Evolutionary conservation across 1,139 yeast species (phyloP).

Genomic region (Kazachstania sp.): DNA sequence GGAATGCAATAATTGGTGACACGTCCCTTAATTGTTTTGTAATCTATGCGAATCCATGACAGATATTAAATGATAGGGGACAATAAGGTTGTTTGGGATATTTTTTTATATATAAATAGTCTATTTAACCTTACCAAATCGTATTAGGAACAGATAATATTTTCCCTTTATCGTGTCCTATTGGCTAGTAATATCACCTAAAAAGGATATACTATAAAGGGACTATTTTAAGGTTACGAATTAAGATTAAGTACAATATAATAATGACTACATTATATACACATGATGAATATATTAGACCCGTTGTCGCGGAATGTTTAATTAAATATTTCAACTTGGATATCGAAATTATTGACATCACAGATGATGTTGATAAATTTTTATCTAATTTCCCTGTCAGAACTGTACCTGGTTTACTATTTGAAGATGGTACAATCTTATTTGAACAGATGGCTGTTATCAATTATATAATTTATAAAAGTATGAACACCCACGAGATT

Average conservation of each 20-base stretch:
- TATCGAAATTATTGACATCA: conserved; percentile 42
- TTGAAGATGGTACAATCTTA: conserved; percentile 66
- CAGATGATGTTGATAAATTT: conserved; percentile 37
- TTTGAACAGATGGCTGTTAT: conserved; percentile 65
- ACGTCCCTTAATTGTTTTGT: too few relatives aligned
- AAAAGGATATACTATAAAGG: too few relatives aligned
- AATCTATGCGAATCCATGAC: too few relatives aligned
- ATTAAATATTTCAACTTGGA: conserved; percentile 65
- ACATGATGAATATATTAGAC: conserved; percentile 32
- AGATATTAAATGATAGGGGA: too few relatives aligned
- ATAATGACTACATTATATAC: not conserved
- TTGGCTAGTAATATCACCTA: too few relatives aligned
- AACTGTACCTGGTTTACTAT: conserved; percentile 64
- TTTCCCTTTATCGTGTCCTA: too few relatives aligned
- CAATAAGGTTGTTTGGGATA: too few relatives aligned
- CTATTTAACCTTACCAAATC: too few relatives aligned
- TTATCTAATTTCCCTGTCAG: conserved; percentile 52
- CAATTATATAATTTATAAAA: conserved; percentile 30
- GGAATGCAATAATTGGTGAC: too few relatives aligned
- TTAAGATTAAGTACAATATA: not conserved
- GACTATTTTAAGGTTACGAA: too few relatives aligned
- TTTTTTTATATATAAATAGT: too few relatives aligned
- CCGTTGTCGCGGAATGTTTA: conserved; percentile 47
- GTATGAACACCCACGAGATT: conserved; percentile 16
- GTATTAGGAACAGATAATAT: too few relatives aligned